Evolutionary conservation across 2,329 filamentous ascomycete species (phyloP), one percentile per base, ranked within the genome.

Genomic region (Didymellaceae sp.): DNA sequence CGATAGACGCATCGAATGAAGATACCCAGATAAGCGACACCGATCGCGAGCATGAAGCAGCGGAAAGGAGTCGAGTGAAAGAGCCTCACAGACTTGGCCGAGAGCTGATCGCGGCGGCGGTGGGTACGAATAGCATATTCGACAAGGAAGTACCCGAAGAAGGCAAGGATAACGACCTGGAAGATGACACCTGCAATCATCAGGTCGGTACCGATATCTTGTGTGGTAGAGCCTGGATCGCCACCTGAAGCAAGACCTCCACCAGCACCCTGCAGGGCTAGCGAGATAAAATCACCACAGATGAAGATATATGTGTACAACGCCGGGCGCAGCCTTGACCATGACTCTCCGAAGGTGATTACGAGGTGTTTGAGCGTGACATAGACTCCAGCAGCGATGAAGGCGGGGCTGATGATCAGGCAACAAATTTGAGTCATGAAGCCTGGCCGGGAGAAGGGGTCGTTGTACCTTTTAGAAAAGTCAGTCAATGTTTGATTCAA

Each of bases 271-370:
- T 86, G 84, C 4, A 86, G 69, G 10, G 82, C 56, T n/a, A 87
- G 77, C n/a, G 79, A 82, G 44, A 82, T 59, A 32, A 86, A 57
- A 57, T 86, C 84, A 60, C 80, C 83, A n/a, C 73, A 63, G 56
- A 86, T 81, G 70, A 86, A 86, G 52, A 85, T 78, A 66, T 79
- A 79, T 9, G 83, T 84, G 65, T 84, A 85, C 43, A 77, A 67
- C 5, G 54, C 58, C 0, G 71, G 65, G 6, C 54, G 53, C 3
- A 74, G 55, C 18, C 65, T 54, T 1, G 67, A 71, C 61, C 65
- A 67, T 0, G 50, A 44, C 30, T 64, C 54, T 31, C 83, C 83
- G 45, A 84, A 82, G 39, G 77, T 75, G n/a, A 81, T 65, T 46
- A 85, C 79, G 54, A 85, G 76, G 42, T 84, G 80, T 28, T 82